Evolutionary conservation across 2,329 filamentous ascomycete genomes (phyloP).

Genomic region (Diaporthe citri): DNA sequence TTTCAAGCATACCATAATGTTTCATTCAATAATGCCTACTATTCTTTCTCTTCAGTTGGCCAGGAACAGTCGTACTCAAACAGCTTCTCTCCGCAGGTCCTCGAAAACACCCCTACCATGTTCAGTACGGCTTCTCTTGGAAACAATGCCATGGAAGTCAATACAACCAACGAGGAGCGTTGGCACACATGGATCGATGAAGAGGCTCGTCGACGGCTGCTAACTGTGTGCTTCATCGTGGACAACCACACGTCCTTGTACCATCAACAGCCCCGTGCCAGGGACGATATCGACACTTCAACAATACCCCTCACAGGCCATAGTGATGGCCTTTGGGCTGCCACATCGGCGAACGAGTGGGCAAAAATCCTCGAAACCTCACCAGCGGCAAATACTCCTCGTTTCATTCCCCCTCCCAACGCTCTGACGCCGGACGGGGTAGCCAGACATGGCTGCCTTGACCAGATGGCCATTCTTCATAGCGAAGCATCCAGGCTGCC

Average conservation of each 20-base stretch:
- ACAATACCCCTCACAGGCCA: slow-evolving; percentile 61
- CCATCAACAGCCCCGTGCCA: slow-evolving; percentile 60
- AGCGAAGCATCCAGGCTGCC: slow-evolving; percentile 55
- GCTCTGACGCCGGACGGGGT: slow-evolving; percentile 53
- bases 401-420: slow-evolving; percentile 49
- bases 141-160: slow-evolving; percentile 35
- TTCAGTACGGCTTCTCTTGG: slow-evolving; percentile 43
- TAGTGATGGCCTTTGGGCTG: slow-evolving; percentile 63
- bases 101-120: slow-evolving; percentile 45
- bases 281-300: slow-evolving; percentile 54
- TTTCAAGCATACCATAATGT: slow-evolving; percentile 36
- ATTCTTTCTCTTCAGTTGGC: slow-evolving; percentile 41
- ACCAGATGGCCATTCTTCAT: slow-evolving; percentile 56
- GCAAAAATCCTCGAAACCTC: slow-evolving; percentile 48
- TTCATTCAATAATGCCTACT: slow-evolving; percentile 40
- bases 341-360: slow-evolving; percentile 61
- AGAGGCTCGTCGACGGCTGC: slow-evolving; percentile 66
- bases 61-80: slow-evolving; percentile 48
- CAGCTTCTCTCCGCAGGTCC: slow-evolving; percentile 46
- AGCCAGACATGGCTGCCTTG: slow-evolving; percentile 52
- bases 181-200: slow-evolving; percentile 67
- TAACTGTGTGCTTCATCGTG: slow-evolving; percentile 68
- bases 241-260: slow-evolving; percentile 69
- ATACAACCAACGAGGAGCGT: slow-evolving; percentile 48
- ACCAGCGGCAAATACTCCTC: slow-evolving; percentile 46